phyloP scores from a whole-genome alignment of 495 filamentous ascomycete species.

The Podospora tetraspora region DNA sequence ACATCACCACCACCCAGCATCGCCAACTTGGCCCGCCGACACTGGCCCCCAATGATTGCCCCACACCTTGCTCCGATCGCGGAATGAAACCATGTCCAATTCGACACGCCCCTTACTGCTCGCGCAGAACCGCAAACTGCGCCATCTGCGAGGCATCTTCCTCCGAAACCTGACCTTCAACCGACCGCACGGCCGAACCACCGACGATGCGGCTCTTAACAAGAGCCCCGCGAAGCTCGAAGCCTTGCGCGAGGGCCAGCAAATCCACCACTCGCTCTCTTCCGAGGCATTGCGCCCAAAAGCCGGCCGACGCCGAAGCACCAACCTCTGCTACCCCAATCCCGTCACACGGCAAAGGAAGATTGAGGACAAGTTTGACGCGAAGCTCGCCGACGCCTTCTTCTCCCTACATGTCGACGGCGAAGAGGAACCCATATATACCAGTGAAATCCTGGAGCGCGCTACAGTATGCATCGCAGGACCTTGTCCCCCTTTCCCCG shows the following conservation, averaged over 20 bases:
- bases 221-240: conserved; percentile 66
- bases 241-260: conserved; percentile 48
- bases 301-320: conserved; percentile 59
- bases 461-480: conserved; percentile 50
- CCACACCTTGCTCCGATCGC: not conserved
- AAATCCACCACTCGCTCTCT: conserved; percentile 64
- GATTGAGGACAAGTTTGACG: conserved; percentile 65
- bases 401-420: conserved; percentile 73
- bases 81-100: conserved; percentile 36
- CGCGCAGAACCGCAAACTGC: conserved; percentile 76
- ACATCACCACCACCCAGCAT: not conserved
- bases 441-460: conserved; percentile 75
- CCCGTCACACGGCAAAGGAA: conserved; percentile 66
- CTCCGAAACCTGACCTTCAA: conserved; percentile 75
- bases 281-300: conserved; percentile 57
- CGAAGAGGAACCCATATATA: conserved; percentile 70
- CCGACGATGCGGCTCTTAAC: conserved; percentile 80
- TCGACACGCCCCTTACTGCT: conserved; percentile 41
- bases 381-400: conserved; percentile 79
- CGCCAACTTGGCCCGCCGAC: not conserved
- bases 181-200: conserved; percentile 62
- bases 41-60: not conserved
- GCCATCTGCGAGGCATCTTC: conserved; percentile 82
- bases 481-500: not conserved
- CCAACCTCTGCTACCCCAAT: conserved; percentile 61